These are phyloP conservation scores for Nematodospora anomalae DNA, from an alignment of 1,139 yeast species.

Conservation along the genomic window DNA sequence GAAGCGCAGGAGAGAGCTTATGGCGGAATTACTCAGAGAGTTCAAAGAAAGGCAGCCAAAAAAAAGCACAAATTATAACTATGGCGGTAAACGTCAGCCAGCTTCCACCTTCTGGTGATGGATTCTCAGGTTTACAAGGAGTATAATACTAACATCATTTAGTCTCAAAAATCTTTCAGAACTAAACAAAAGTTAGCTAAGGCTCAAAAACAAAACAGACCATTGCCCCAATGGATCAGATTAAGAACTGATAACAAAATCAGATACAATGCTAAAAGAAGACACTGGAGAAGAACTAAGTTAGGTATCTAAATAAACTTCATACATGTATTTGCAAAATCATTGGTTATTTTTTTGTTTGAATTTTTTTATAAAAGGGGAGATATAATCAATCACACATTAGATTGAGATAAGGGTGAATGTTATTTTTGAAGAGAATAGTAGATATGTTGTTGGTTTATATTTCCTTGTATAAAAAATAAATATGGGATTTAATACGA, in stretches of 20 bases:
- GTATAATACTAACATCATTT: conserved; percentile 25
- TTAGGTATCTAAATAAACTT: conserved; percentile 75
- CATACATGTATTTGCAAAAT: conserved; percentile 3
- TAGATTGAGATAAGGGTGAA: neutral
- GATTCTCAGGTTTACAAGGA: neutral
- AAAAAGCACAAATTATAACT: neutral
- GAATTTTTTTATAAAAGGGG: conserved; percentile 3
- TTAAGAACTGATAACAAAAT: conserved; percentile 97
- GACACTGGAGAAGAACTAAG: conserved; percentile 99
- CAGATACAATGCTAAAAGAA: conserved; percentile 99
- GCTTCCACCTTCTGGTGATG: neutral
- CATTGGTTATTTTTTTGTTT: conserved; percentile 1
- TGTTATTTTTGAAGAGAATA: neutral
- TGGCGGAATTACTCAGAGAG: no score
- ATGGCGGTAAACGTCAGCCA: no score
- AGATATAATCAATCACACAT: neutral
- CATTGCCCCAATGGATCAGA: conserved; percentile 99
- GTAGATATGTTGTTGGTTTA: neutral
- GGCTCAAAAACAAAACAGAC: conserved; percentile 99
- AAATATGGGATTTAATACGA: conserved; percentile 13
- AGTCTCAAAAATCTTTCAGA: conserved; percentile 97
- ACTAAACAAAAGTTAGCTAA: conserved; percentile 99
- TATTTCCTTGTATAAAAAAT: conserved; percentile 5
- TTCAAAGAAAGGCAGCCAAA: neutral
- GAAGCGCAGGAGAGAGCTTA: no score